These are phyloP conservation scores for Eragrostis nindensis DNA, from an alignment of 176 grass and related monocot species.

Conservation along the genomic window DNA sequence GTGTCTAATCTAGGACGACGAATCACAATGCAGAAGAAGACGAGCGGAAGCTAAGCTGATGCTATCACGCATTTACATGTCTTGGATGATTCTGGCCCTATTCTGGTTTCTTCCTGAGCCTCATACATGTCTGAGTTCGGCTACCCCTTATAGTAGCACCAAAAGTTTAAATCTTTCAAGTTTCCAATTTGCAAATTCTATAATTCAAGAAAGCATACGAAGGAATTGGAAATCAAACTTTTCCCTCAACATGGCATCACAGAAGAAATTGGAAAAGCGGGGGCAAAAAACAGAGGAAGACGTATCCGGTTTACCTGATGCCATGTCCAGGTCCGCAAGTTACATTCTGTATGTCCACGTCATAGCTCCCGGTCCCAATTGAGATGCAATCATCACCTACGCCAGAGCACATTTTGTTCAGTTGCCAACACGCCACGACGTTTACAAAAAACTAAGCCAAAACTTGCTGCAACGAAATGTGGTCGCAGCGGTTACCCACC, in stretches of 20 bases:
- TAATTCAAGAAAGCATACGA: no score
- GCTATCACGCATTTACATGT: not conserved
- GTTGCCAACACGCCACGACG: not conserved
- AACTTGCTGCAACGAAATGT: no score
- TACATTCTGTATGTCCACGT: constrained; percentile 84
- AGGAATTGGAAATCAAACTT: no score
- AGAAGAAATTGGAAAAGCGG: no score
- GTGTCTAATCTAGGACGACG: constrained; percentile 7
- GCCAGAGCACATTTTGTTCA: not conserved
- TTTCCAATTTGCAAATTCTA: no score
- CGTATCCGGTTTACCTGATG: constrained; percentile 63
- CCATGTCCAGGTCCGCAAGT: constrained; percentile 82
- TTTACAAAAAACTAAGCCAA: no score
- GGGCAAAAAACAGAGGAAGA: no score
- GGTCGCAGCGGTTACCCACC: constrained; percentile 31
- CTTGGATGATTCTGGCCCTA: constrained; percentile 32
- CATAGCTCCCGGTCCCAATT: constrained; percentile 79
- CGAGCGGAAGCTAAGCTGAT: constrained; percentile 18
- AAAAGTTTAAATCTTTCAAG: no score
- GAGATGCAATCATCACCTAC: constrained; percentile 94
- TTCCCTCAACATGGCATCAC: no score
- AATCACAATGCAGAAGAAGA: constrained; percentile 12
- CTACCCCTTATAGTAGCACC: no score
- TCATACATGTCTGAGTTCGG: no score
- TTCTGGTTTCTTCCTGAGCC: constrained; percentile 25